Evolutionary conservation across 768 basidiomycete species (phyloP).

Genomic region (Cytidiella melzeri): DNA sequence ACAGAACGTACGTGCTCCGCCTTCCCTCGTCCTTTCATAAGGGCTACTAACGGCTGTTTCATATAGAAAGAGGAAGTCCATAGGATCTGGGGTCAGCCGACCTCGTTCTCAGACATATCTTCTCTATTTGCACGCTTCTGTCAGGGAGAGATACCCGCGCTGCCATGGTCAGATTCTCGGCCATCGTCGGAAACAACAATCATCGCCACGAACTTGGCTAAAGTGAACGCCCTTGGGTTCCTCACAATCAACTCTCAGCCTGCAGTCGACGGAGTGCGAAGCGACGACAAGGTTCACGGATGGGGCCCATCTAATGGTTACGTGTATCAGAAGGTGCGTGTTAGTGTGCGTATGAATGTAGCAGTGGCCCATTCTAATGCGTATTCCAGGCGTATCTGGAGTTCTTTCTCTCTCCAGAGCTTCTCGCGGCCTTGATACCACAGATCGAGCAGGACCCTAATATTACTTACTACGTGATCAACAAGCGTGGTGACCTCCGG

Average conservation of each 20-base stretch:
- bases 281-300: slow-evolving; percentile 80
- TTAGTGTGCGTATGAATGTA: slow-evolving; percentile 5
- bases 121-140: slow-evolving; percentile 84
- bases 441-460: slow-evolving; percentile 82
- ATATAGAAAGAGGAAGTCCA: slow-evolving; percentile 79
- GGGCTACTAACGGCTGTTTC: no score
- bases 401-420: slow-evolving; percentile 80
- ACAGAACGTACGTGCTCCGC: slow-evolving; percentile 70
- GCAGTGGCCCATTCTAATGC: slow-evolving; percentile 2
- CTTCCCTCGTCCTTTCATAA: not conserved
- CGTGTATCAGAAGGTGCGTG: slow-evolving; percentile 84
- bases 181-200: slow-evolving; percentile 76
- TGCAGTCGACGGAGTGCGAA: slow-evolving; percentile 83
- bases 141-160: slow-evolving; percentile 56
- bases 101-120: slow-evolving; percentile 55
- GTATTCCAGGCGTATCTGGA: slow-evolving; percentile 80
- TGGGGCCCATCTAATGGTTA: slow-evolving; percentile 95
- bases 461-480: slow-evolving; percentile 97
- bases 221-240: slow-evolving; percentile 89
- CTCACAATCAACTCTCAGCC: slow-evolving; percentile 97
- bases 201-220: slow-evolving; percentile 72
- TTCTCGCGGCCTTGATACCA: slow-evolving; percentile 66
- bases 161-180: slow-evolving; percentile 95
- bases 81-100: slow-evolving; percentile 84
- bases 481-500: slow-evolving; percentile 88